A percentile compares a stretch with the other conserved stretches of the same genome.
Evolutionary conservation across 257 asterid genomes (phyloP).

Genomic region (Gentiana straminea): DNA sequence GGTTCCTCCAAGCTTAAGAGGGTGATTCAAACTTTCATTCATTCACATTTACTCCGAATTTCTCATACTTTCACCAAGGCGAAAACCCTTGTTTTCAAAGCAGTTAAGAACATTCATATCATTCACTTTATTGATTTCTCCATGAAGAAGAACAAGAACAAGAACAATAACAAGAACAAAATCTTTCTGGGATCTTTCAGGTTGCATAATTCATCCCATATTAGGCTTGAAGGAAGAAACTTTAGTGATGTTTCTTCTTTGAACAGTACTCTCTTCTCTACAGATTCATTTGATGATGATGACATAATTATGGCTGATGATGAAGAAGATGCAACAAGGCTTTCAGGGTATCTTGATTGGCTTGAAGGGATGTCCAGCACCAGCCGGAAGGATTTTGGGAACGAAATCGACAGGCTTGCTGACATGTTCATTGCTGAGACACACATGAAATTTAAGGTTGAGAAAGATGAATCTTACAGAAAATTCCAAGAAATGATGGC

Average conservation of each 20-base stretch:
- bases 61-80: constrained; percentile 31
- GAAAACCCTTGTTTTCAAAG: constrained; percentile 35
- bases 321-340: constrained; percentile 18
- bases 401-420: constrained; percentile 70
- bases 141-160: constrained; percentile 22
- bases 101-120: constrained; percentile 33
- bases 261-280: constrained; percentile 25
- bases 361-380: constrained; percentile 34
- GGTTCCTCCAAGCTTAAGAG: constrained; percentile 38
- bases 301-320: constrained; percentile 17
- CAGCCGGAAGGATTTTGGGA: not conserved
- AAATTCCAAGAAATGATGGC: constrained; percentile 88
- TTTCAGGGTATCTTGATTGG: constrained; percentile 60
- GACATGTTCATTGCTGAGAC: constrained; percentile 74
- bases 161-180: constrained; percentile 22
- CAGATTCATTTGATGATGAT: constrained; percentile 46
- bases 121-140: constrained; percentile 23
- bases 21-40: constrained; percentile 47
- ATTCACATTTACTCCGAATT: constrained; percentile 49
- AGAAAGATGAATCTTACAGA: constrained; percentile 73
- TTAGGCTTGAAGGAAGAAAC: constrained; percentile 21
- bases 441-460: constrained; percentile 81
- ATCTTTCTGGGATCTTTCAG: constrained; percentile 61
- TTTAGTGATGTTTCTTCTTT: too few relatives aligned
- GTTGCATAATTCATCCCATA: constrained; percentile 61